phyloP scores from a whole-genome alignment of 139 green algal species.

The Zygnema circumcarinatum region DNA sequence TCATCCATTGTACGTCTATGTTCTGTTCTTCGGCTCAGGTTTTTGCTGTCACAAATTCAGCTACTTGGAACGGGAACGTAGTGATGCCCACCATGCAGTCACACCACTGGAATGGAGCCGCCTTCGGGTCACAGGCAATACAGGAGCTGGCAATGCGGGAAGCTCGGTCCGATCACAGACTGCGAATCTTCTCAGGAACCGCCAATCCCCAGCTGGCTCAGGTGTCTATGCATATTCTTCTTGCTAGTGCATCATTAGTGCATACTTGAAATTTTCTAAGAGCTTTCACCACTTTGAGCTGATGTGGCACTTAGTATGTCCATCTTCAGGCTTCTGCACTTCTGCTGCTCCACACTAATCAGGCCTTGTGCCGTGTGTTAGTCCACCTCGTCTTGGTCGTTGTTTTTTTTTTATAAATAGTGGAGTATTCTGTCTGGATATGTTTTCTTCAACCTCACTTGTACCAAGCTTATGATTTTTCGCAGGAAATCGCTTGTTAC shows the following conservation, averaged over 20 bases:
- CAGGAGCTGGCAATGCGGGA: conserved; percentile 37
- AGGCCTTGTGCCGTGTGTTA: too few relatives aligned
- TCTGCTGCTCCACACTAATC: too few relatives aligned
- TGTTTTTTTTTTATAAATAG: too few relatives aligned
- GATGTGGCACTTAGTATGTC: neutral
- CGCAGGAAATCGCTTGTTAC: conserved; percentile 92
- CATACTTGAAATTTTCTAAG: too few relatives aligned
- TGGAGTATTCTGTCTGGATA: too few relatives aligned
- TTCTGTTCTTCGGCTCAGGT: neutral
- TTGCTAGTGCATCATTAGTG: neutral
- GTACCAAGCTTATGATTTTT: too few relatives aligned
- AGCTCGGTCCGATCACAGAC: conserved; percentile 17
- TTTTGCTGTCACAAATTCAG: neutral
- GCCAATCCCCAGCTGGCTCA: conserved; percentile 60
- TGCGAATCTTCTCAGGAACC: conserved; percentile 55
- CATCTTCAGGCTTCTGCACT: neutral
- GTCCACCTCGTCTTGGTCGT: too few relatives aligned
- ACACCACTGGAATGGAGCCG: conserved; percentile 10
- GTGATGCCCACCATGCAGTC: conserved; percentile 9
- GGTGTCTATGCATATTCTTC: conserved; percentile 22
- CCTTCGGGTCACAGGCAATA: neutral
- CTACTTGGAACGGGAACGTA: conserved; percentile 3
- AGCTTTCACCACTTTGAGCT: neutral
- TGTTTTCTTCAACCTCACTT: too few relatives aligned
- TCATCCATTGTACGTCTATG: too few relatives aligned